phyloP scores from a whole-genome alignment of 2,329 filamentous ascomycete genomes.

The Sclerotinia subarctica region DNA sequence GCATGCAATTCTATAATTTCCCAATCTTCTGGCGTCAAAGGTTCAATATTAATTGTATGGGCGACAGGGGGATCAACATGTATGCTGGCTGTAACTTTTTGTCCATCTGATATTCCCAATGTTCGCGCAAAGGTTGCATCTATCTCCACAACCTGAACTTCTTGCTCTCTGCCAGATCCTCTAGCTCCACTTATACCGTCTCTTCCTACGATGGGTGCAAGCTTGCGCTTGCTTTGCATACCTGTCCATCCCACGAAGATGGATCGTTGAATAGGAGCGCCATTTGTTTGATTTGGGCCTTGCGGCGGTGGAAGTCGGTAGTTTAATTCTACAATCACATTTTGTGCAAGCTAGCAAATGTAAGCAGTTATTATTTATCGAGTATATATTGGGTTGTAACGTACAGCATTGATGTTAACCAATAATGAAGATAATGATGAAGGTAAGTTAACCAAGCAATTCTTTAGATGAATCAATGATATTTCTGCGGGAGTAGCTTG shows the following conservation, averaged over 20 bases:
- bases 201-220: conserved; percentile 68
- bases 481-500: conserved; percentile 75
- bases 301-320: conserved; percentile 61
- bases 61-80: conserved; percentile 89
- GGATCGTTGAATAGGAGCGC: conserved; percentile 57
- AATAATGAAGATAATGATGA: conserved; percentile 78
- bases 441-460: conserved; percentile 91
- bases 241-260: conserved; percentile 95
- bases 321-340: conserved; percentile 90
- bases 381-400: conserved; percentile 37
- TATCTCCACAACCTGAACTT: conserved; percentile 75
- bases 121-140: conserved; percentile 79
- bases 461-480: conserved; percentile 83
- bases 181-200: conserved; percentile 65
- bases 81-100: conserved; percentile 68
- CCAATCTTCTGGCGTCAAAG: conserved; percentile 93
- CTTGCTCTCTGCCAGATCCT: conserved; percentile 64
- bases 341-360: conserved; percentile 71
- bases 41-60: conserved; percentile 95
- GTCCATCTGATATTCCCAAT: conserved; percentile 74
- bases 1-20: conserved; percentile 98
- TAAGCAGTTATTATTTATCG: conserved; percentile 1
- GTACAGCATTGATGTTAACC: conserved; percentile 84
- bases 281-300: conserved; percentile 45
- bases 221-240: conserved; percentile 87